Evolutionary conservation across 148 eudicot species (phyloP).

Genomic region (Nepenthes gracilis): DNA sequence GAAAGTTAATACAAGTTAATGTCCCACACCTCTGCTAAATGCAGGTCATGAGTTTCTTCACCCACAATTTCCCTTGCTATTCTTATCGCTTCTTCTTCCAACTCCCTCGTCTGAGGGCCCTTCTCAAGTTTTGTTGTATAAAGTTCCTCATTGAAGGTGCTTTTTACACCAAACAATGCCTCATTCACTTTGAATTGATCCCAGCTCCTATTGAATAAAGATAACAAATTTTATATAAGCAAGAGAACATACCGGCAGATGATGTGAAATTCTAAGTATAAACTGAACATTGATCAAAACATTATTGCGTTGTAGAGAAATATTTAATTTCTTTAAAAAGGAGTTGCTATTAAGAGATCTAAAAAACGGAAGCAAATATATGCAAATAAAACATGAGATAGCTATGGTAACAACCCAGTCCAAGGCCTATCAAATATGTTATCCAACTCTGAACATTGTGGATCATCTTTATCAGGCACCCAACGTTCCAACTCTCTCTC

Average conservation of each 20-base stretch:
- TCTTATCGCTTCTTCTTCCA: slow-evolving; percentile 75
- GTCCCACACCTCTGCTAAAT: slow-evolving; percentile 79
- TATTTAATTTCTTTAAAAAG: not conserved
- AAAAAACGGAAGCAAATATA: not conserved
- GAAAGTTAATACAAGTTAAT: slow-evolving; percentile 1
- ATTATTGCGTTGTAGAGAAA: no score
- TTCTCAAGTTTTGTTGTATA: slow-evolving; percentile 94
- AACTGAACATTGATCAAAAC: no score
- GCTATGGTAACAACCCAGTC: slow-evolving; percentile 55
- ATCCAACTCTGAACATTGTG: slow-evolving; percentile 64
- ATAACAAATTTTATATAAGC: slow-evolving; percentile 5
- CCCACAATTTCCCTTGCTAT: slow-evolving; percentile 97
- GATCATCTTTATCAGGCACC: slow-evolving; percentile 78
- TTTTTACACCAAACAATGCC: slow-evolving; percentile 83
- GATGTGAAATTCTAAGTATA: not conserved
- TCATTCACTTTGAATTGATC: slow-evolving; percentile 94
- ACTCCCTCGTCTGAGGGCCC: slow-evolving; percentile 80
- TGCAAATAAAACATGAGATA: slow-evolving; percentile 5
- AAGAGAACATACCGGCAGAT: slow-evolving; percentile 1
- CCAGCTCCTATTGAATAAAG: slow-evolving; percentile 56
- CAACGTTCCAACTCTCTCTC: slow-evolving; percentile 83
- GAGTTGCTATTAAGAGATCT: no score
- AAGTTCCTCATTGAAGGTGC: slow-evolving; percentile 94
- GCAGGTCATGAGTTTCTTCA: slow-evolving; percentile 85
- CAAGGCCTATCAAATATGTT: slow-evolving; percentile 62